Evolutionary conservation across 257 asterid genomes (phyloP).

Genomic region (Cruciata laevipes): DNA sequence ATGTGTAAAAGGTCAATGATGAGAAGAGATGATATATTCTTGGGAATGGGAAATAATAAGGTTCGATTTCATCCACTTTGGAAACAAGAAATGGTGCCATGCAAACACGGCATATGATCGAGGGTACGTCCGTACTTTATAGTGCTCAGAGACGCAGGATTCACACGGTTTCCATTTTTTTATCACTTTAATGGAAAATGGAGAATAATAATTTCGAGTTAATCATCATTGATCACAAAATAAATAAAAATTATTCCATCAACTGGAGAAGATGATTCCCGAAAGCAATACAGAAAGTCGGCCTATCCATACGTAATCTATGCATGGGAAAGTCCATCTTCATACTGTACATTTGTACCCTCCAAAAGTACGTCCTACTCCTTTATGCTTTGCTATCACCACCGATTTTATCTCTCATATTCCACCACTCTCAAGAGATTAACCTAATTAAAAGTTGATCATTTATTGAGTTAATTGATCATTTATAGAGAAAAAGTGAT

Average conservation of each 20-base stretch:
- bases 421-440: background rate
- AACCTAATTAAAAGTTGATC: no score
- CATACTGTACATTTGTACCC: background rate
- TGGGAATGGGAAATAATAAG: no score
- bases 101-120: background rate
- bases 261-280: constrained; percentile 1
- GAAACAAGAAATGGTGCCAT: background rate
- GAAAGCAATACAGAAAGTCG: background rate
- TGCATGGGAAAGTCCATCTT: background rate
- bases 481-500: no score
- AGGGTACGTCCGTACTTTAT: constrained; percentile 5
- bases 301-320: background rate
- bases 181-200: background rate
- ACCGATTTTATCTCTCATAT: background rate
- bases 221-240: background rate
- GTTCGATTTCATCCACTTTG: background rate
- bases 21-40: background rate
- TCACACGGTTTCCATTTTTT: background rate
- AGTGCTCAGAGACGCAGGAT: constrained; percentile 9
- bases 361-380: background rate
- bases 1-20: no score
- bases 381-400: background rate
- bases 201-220: background rate
- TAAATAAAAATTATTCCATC: background rate
- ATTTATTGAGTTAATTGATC: no score